Evolutionary conservation across 208 protist species (phyloP).

Genomic region (Borovskyia barvae): DNA sequence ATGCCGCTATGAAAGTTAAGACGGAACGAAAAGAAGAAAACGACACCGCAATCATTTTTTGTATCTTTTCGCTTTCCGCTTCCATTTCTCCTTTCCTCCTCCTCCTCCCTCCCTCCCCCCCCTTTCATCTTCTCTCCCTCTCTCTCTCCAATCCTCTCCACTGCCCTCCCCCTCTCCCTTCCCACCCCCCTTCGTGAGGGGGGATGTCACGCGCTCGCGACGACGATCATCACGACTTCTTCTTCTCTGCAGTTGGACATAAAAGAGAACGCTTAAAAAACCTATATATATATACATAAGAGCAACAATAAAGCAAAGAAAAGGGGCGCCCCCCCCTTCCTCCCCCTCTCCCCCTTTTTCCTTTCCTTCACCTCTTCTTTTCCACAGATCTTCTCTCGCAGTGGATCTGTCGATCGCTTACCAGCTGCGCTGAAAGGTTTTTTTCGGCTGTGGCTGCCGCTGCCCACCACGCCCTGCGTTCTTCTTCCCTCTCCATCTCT

Average conservation of each 20-base stretch:
- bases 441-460: no score
- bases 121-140: background rate
- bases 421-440: no score
- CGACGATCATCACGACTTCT: background rate
- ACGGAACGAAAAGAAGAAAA: no score
- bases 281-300: background rate
- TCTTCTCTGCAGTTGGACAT: background rate
- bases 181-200: no score
- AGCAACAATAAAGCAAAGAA: background rate
- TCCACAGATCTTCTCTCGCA: background rate
- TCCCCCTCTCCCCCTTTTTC: background rate
- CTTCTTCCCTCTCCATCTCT: conserved; percentile 1
- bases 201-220: no score
- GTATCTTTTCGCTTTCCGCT: no score
- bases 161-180: no score
- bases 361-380: background rate
- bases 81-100: no score
- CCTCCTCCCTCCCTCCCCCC: background rate
- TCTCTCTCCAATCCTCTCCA: background rate
- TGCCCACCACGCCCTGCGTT: no score
- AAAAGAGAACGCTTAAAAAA: no score
- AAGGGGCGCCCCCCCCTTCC: background rate
- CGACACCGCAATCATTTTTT: no score
- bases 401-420: background rate
- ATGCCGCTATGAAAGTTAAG: no score